Evolutionary conservation across 148 eudicot genomes (phyloP).

Genomic region (Amaranthus palmeri): DNA sequence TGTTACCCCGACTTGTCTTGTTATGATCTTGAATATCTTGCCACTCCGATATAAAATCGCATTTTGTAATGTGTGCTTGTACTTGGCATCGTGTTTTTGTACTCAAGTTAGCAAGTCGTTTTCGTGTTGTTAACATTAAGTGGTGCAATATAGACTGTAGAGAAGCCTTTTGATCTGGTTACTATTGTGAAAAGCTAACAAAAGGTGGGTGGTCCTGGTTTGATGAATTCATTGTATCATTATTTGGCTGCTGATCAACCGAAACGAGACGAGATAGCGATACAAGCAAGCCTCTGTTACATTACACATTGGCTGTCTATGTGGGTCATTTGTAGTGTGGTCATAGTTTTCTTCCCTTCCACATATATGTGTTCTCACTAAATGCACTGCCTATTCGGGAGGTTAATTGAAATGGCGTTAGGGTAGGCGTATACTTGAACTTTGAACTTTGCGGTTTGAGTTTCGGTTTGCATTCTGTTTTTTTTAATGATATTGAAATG

Average conservation of each 20-base stretch:
- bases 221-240: constrained; percentile 13
- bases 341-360: neutral
- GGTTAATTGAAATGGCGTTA: no score
- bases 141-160: neutral
- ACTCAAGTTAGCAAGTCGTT: constrained; percentile 20
- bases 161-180: neutral
- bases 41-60: neutral
- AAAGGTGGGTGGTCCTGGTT: constrained; percentile 18
- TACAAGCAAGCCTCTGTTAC: neutral
- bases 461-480: no score
- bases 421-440: no score
- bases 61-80: constrained; percentile 1
- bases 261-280: neutral
- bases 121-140: constrained; percentile 13
- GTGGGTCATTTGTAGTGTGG: neutral
- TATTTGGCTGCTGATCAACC: neutral
- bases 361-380: neutral
- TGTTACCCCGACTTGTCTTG: neutral
- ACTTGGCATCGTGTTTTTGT: constrained; percentile 14
- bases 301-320: constrained; percentile 7
- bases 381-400: neutral
- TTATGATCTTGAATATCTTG: neutral
- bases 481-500: no score
- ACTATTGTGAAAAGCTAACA: neutral
- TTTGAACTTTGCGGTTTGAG: no score